Conservation (phyloP, 306 rosid genomes). For the Casuarina equisetifolia region DNA sequence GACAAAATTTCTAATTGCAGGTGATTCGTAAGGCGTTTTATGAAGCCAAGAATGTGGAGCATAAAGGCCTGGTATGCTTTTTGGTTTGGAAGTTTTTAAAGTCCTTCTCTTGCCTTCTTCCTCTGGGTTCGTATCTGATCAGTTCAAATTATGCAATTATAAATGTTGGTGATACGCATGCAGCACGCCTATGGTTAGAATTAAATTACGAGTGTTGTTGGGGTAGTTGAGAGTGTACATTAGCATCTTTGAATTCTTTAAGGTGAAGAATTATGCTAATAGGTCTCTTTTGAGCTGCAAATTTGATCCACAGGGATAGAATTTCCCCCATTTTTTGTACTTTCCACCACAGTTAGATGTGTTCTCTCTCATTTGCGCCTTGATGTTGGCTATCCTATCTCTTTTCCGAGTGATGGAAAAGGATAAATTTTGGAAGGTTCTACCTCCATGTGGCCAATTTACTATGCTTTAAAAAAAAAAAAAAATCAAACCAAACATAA, state of each 20-base stretch:
- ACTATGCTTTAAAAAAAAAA: background rate
- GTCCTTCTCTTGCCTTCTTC: background rate
- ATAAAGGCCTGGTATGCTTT: constrained; percentile 71
- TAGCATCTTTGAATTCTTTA: background rate
- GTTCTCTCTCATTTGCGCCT: background rate
- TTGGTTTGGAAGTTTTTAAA: background rate
- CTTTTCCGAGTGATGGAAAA: background rate
- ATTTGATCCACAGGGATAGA: background rate
- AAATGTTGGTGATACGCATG: background rate
- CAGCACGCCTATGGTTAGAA: background rate
- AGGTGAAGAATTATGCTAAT: background rate
- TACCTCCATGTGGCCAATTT: background rate
- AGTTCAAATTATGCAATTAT: constrained; percentile 1
- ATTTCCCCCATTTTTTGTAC: background rate
- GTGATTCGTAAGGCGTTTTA: constrained; percentile 75
- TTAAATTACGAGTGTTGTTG: background rate
- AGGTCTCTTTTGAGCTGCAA: background rate
- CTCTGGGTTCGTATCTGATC: background rate
- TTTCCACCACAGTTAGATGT: background rate
- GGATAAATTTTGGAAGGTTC: background rate
- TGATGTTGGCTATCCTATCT: too few species aligned
- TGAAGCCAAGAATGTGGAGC: constrained; percentile 70
- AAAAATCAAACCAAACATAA: background rate
- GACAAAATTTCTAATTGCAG: constrained; percentile 31
- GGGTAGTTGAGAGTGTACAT: background rate